phyloP scores from a whole-genome alignment of 2,329 filamentous ascomycete genomes.

The Aspergillus fumigatiaffinis region DNA sequence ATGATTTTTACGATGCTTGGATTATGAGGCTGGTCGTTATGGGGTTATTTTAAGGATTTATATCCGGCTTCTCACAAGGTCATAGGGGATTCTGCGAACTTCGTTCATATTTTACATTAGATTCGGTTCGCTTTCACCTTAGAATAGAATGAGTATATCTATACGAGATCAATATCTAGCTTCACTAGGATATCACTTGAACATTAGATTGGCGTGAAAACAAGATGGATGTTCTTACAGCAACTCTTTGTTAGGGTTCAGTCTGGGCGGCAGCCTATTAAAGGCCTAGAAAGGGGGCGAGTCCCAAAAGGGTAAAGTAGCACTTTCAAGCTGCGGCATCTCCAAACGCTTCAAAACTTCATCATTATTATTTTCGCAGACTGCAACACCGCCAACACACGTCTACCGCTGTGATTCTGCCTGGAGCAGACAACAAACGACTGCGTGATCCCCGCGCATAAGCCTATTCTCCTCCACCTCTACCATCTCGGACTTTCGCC shows the following conservation, averaged over 20 bases:
- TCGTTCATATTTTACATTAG: neutral
- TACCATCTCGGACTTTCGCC: conserved; percentile 1
- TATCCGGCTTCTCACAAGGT: neutral
- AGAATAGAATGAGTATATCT: neutral
- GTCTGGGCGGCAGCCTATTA: conserved; percentile 17
- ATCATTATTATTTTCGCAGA: conserved; percentile 18
- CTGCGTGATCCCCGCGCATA: conserved; percentile 6
- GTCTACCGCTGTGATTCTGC: conserved; percentile 27
- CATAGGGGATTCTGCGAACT: neutral
- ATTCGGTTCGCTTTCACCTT: neutral
- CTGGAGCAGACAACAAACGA: conserved; percentile 33
- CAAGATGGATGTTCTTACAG: neutral
- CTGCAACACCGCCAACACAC: conserved; percentile 15
- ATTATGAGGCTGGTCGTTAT: neutral
- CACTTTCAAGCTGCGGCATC: conserved; percentile 18
- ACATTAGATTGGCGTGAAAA: neutral
- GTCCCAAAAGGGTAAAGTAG: conserved; percentile 24
- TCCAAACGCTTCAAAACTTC: conserved; percentile 30
- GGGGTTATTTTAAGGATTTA: neutral
- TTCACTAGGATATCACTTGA: neutral
- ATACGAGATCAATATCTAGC: neutral
- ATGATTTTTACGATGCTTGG: neutral
- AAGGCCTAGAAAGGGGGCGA: conserved; percentile 9
- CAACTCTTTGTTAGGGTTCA: conserved; percentile 12
- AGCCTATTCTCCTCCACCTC: conserved; percentile 7